These are phyloP conservation scores for Cladosporium oxysporum DNA, from an alignment of 2,329 filamentous ascomycete species.

Conservation along the genomic window DNA sequence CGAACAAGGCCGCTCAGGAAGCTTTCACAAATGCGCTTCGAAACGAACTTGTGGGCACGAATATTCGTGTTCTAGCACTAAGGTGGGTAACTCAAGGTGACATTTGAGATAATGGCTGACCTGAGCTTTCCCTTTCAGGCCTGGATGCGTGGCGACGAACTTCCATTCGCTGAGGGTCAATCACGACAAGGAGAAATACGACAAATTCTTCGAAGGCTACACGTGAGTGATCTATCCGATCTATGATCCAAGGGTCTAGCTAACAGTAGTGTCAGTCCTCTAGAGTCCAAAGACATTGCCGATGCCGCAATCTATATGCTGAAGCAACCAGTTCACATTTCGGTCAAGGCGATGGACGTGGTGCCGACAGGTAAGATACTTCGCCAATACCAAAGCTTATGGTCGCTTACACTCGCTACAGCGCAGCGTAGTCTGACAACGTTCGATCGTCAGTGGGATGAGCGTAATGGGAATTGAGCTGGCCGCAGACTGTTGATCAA, in stretches of 20 bases:
- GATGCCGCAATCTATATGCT: neutral
- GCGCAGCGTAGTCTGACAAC: neutral
- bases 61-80: slow-evolving; percentile 48
- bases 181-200: slow-evolving; percentile 45
- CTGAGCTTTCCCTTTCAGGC: slow-evolving; percentile 35
- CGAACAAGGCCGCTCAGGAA: slow-evolving; percentile 51
- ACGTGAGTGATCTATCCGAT: slow-evolving; percentile 24
- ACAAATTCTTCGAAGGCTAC: slow-evolving; percentile 49
- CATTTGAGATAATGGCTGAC: neutral
- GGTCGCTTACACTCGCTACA: neutral
- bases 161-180: slow-evolving; percentile 52
- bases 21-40: slow-evolving; percentile 53
- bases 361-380: neutral
- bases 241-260: neutral
- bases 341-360: neutral
- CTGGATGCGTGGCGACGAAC: slow-evolving; percentile 51
- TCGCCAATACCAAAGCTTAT: neutral
- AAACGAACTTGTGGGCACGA: slow-evolving; percentile 50
- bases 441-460: neutral
- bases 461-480: neutral
- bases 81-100: neutral
- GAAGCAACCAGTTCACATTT: neutral
- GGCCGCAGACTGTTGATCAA: neutral
- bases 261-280: neutral
- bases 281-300: neutral